Percentiles rank a stretch among this genome's conserved stretches.
Evolutionary conservation across 441 rosid genomes (phyloP).

Genomic region (Raphanus hybrid): DNA sequence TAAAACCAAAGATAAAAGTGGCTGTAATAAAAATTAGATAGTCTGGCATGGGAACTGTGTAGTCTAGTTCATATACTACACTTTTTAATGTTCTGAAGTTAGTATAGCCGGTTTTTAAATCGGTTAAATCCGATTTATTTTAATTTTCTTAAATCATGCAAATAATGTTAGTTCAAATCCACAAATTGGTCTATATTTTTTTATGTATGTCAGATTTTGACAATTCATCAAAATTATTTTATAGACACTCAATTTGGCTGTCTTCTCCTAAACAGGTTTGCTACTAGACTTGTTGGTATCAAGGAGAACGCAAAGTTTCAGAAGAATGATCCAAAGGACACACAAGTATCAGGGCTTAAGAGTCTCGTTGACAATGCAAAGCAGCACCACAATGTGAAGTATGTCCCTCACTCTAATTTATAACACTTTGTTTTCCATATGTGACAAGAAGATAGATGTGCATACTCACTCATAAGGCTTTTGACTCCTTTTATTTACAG

Average conservation of each 20-base stretch:
- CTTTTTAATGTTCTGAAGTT: not conserved
- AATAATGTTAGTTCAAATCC: no score
- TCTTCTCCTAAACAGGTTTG: conserved; percentile 59
- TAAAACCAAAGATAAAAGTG: no score
- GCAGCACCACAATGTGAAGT: conserved; percentile 79
- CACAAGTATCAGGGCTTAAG: conserved; percentile 63
- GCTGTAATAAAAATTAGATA: no score
- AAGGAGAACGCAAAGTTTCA: conserved; percentile 84
- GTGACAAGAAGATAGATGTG: not conserved
- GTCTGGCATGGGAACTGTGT: not conserved
- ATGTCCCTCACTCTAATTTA: conserved; percentile 36
- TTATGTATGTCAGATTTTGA: no score
- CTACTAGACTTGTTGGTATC: conserved; percentile 84
- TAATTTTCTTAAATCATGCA: no score
- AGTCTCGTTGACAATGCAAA: conserved; percentile 77
- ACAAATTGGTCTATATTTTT: no score
- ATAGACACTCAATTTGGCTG: not conserved
- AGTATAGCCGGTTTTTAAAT: no score
- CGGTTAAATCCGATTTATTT: no score
- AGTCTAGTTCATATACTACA: conserved; percentile 10
- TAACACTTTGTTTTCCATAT: not conserved
- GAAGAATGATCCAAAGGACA: conserved; percentile 52
- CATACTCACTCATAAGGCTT: conserved; percentile 1
- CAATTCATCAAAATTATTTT: not conserved
- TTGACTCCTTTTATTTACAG: conserved; percentile 42